Evolutionary conservation across 2,329 filamentous ascomycete genomes (phyloP).

Genomic region (Phialemoniopsis sp.): DNA sequence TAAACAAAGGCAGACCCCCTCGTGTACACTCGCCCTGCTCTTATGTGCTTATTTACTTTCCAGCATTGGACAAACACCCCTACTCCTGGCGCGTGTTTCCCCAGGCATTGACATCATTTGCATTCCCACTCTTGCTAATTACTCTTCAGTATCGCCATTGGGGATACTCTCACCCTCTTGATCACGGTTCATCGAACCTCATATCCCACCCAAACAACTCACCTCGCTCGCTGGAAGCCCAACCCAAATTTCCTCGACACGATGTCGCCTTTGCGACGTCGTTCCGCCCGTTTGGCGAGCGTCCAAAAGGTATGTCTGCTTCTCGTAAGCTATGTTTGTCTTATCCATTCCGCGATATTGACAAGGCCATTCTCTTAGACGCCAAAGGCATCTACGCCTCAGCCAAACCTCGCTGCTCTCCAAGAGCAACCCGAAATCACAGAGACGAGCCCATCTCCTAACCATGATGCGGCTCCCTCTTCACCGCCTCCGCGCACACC

Average conservation of each 20-base stretch:
- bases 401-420: conserved; percentile 33
- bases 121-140: not conserved
- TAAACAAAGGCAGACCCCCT: conserved; percentile 12
- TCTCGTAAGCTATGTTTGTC: not conserved
- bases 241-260: not conserved
- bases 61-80: too few relatives aligned
- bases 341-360: not conserved
- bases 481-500: conserved; percentile 50
- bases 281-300: conserved; percentile 38
- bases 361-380: conserved; percentile 10
- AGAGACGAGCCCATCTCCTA: conserved; percentile 2
- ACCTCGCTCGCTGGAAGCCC: not conserved
- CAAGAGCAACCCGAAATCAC: conserved; percentile 36
- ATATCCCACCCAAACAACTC: not conserved
- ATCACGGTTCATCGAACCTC: not conserved
- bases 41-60: too few relatives aligned
- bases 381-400: conserved; percentile 13
- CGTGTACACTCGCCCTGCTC: too few relatives aligned
- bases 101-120: conserved; percentile 7
- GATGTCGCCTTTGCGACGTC: conserved; percentile 22
- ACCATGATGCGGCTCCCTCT: conserved; percentile 19
- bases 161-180: not conserved
- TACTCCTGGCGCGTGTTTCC: not conserved
- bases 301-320: conserved; percentile 26
- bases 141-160: not conserved